These are phyloP conservation scores for Leucosporidium yakuticum DNA, from an alignment of 768 basidiomycete genomes.

Conservation along the genomic window DNA sequence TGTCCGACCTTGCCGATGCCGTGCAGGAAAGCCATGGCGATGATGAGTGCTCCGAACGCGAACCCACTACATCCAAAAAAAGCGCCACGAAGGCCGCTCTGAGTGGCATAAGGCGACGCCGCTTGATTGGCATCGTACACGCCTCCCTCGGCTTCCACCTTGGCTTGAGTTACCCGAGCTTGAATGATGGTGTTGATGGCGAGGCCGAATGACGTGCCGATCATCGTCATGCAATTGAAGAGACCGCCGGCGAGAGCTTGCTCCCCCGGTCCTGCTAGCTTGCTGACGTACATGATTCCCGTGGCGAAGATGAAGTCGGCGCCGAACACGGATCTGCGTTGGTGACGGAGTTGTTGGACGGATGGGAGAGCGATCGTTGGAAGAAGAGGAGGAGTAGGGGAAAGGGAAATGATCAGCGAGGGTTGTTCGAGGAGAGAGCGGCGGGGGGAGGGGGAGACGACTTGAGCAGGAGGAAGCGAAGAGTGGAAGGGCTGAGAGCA, in stretches of 20 bases:
- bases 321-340: background rate
- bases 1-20: too few relatives aligned
- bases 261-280: conserved; percentile 10
- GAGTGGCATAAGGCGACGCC: background rate
- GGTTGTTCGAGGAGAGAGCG: background rate
- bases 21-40: too few relatives aligned
- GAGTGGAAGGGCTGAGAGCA: background rate
- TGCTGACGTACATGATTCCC: conserved; percentile 18
- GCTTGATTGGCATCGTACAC: conserved; percentile 10
- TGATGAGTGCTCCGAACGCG: too few relatives aligned
- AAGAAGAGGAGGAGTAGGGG: background rate
- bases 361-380: too few relatives aligned
- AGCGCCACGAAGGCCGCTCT: background rate
- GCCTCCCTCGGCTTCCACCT: background rate
- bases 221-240: conserved; percentile 16
- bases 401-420: background rate
- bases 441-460: background rate
- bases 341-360: too few relatives aligned
- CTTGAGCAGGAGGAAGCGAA: background rate
- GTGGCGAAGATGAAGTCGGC: conserved; percentile 14
- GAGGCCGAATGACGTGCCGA: conserved; percentile 12
- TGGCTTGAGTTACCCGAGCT: background rate
- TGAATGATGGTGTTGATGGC: conserved; percentile 24
- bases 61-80: too few relatives aligned
- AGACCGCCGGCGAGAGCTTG: conserved; percentile 15